Conservation (phyloP, 1,139 yeast genomes). For the Geotrichum macrosporum region DNA sequence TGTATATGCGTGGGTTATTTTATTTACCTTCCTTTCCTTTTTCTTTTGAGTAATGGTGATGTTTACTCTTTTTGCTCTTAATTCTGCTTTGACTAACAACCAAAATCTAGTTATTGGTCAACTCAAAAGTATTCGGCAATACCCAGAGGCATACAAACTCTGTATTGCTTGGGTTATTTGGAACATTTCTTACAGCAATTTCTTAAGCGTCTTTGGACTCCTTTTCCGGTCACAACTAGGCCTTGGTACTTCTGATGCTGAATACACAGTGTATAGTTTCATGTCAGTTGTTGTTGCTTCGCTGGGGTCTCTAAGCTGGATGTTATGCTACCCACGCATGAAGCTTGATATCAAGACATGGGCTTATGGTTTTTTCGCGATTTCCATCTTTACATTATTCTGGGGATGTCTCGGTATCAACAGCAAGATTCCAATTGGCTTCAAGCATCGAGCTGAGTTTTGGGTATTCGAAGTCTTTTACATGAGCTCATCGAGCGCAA, state of each 20-base stretch:
- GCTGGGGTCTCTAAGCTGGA: slow-evolving; percentile 43
- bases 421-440: slow-evolving; percentile 37
- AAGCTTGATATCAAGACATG: slow-evolving; percentile 38
- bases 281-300: slow-evolving; percentile 41
- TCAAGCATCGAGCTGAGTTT: slow-evolving; percentile 46
- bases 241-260: slow-evolving; percentile 42
- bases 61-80: too few species aligned
- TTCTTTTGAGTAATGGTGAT: too few species aligned
- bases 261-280: slow-evolving; percentile 44
- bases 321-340: slow-evolving; percentile 39
- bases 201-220: slow-evolving; percentile 41
- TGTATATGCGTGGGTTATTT: neutral
- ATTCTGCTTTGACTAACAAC: too few species aligned
- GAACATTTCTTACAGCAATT: slow-evolving; percentile 43
- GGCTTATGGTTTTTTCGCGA: slow-evolving; percentile 38
- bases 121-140: slow-evolving; percentile 35
- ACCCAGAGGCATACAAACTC: slow-evolving; percentile 42
- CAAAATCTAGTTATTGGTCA: slow-evolving; percentile 21
- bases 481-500: slow-evolving; percentile 40
- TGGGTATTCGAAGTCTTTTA: slow-evolving; percentile 45
- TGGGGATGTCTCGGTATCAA: slow-evolving; percentile 47
- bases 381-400: slow-evolving; percentile 41
- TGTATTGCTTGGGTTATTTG: slow-evolving; percentile 47
- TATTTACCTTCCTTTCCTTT: slow-evolving; percentile 25
- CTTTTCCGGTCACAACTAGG: slow-evolving; percentile 46